phyloP scores from a whole-genome alignment of 2,329 filamentous ascomycete species.

The Cryphonectria radicalis region DNA sequence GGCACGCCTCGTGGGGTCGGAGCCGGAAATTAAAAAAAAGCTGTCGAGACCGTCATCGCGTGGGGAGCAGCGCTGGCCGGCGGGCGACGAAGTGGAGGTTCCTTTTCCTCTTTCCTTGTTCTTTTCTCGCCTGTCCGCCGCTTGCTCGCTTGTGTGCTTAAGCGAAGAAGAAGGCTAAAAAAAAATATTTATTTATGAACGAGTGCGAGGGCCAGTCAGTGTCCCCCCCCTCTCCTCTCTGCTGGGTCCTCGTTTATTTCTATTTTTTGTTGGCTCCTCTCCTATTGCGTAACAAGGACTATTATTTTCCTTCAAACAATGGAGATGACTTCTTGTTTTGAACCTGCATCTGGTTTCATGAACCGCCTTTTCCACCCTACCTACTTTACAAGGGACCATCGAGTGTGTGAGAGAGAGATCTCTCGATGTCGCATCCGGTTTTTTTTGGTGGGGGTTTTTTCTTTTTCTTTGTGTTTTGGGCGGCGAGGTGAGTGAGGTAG shows the following conservation, averaged over 20 bases:
- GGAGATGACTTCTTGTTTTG: background rate
- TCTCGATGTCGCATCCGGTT: background rate
- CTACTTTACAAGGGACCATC: background rate
- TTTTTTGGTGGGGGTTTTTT: too few species aligned
- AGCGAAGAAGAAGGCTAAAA: conserved; percentile 1
- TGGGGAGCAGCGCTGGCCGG: background rate
- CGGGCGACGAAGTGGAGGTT: background rate
- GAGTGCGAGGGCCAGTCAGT: background rate
- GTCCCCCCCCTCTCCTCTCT: background rate
- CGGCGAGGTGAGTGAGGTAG: background rate
- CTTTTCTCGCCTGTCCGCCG: background rate
- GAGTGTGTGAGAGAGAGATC: background rate
- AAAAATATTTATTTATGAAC: background rate
- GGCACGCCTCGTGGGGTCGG: background rate
- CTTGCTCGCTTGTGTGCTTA: background rate
- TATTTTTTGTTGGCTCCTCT: background rate
- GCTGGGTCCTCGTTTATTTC: background rate
- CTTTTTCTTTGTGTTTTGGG: background rate
- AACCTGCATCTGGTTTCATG: background rate
- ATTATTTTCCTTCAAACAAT: background rate
- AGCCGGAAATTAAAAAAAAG: background rate
- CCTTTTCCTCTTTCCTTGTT: background rate
- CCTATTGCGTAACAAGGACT: background rate
- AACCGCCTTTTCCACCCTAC: background rate
- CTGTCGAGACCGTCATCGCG: background rate